Percentiles rank a stretch among this genome's conserved stretches.
These are phyloP conservation scores for Akanthomyces muscarius DNA, from an alignment of 2,329 filamentous ascomycete genomes.

Conservation along the genomic window DNA sequence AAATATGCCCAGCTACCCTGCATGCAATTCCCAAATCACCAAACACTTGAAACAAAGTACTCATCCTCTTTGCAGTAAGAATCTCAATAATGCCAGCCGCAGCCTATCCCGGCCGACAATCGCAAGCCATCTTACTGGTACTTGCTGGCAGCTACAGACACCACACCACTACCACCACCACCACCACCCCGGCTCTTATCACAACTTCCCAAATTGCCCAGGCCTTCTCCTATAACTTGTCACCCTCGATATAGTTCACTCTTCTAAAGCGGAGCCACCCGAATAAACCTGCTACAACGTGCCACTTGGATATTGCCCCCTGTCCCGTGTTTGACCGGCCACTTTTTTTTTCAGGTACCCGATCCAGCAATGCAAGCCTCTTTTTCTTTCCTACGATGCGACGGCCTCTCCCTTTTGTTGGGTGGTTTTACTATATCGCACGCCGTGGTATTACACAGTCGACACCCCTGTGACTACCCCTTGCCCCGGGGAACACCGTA, in stretches of 20 bases:
- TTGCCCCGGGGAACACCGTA: no score
- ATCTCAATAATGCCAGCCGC: no score
- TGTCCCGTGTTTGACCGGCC: neutral
- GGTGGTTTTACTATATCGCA: neutral
- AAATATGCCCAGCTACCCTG: no score
- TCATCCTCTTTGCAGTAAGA: no score
- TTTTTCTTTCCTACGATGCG: neutral
- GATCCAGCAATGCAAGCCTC: conserved; percentile 1
- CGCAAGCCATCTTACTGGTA: neutral
- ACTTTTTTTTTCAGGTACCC: neutral
- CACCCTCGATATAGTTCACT: neutral
- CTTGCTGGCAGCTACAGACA: neutral
- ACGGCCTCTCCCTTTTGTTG: neutral
- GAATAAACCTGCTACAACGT: neutral
- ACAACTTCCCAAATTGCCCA: neutral
- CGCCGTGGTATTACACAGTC: neutral
- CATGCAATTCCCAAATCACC: no score
- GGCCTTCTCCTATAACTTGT: neutral
- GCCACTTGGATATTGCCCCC: neutral
- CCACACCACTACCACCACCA: neutral
- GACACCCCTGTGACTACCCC: no score
- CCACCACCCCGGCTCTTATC: no score
- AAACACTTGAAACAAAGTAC: no score
- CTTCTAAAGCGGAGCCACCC: neutral
- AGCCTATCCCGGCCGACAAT: no score